These are phyloP conservation scores for Epichloe aotearoae DNA, from an alignment of 2,329 filamentous ascomycete species.

Conservation along the genomic window DNA sequence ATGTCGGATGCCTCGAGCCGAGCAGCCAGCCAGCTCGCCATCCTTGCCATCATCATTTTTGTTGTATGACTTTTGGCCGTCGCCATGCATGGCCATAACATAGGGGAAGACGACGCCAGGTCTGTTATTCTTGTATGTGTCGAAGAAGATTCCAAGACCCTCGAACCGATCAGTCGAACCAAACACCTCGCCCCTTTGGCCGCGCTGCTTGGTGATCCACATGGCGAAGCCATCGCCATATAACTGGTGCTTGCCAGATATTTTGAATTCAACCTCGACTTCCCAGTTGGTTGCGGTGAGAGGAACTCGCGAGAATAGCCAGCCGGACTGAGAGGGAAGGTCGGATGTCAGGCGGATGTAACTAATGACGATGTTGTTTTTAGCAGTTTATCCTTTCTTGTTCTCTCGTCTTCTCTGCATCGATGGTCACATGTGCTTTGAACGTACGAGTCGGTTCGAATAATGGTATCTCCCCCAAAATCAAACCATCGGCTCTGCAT, in stretches of 20 bases:
- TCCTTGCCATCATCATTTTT: conserved; percentile 89
- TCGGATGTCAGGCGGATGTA: conserved; percentile 91
- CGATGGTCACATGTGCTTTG: background rate
- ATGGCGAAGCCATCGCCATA: conserved; percentile 95
- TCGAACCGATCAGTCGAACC: conserved; percentile 82
- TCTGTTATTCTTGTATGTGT: conserved; percentile 99
- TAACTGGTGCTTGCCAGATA: conserved; percentile 76
- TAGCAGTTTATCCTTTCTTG: background rate
- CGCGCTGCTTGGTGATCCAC: conserved; percentile 94
- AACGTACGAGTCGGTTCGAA: conserved; percentile 55
- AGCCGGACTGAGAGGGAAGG: conserved; percentile 79
- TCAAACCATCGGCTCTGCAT: conserved; percentile 99
- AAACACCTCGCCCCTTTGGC: conserved; percentile 69
- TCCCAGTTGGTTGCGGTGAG: conserved; percentile 98
- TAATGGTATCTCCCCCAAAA: conserved; percentile 93
- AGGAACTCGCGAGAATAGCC: conserved; percentile 87
- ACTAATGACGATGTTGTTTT: conserved; percentile 28
- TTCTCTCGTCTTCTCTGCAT: background rate
- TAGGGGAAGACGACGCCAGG: conserved; percentile 93
- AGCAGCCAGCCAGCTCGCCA: conserved; percentile 88
- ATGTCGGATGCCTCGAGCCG: conserved; percentile 79
- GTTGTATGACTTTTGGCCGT: conserved; percentile 80
- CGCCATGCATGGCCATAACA: conserved; percentile 96
- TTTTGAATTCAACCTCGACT: conserved; percentile 90
- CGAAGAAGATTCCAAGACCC: conserved; percentile 87